Evolutionary conservation across 179 eudicot species (phyloP).

Genomic region (Spergularia azorica): DNA sequence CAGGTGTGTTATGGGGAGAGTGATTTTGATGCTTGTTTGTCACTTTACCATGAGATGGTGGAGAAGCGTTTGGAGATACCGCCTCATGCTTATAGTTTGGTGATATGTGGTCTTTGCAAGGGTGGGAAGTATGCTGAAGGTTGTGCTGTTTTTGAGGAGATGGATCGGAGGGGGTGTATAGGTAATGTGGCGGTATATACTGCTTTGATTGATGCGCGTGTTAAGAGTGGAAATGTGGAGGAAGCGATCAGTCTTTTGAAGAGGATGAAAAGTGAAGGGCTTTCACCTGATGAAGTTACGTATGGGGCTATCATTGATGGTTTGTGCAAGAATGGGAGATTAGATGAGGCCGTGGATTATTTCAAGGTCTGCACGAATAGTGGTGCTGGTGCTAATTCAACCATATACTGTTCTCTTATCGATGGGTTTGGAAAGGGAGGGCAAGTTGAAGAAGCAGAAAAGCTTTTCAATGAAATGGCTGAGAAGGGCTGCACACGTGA

Average conservation of each 20-base stretch:
- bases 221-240: conserved; percentile 63
- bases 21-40: conserved; percentile 62
- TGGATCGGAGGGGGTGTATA: conserved; percentile 62
- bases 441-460: conserved; percentile 71
- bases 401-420: conserved; percentile 75
- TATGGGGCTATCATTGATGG: conserved; percentile 85
- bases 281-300: conserved; percentile 78
- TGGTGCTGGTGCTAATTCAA: conserved; percentile 55
- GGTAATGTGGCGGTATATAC: conserved; percentile 83
- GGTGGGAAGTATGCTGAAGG: conserved; percentile 69
- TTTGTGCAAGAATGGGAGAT: conserved; percentile 71
- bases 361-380: conserved; percentile 51
- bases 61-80: conserved; percentile 76
- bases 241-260: conserved; percentile 63
- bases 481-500: conserved; percentile 75
- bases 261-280: conserved; percentile 69
- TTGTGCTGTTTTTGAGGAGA: conserved; percentile 59
- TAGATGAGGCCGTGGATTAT: conserved; percentile 77
- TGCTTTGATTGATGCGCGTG: conserved; percentile 70
- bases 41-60: conserved; percentile 79
- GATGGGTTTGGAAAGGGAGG: conserved; percentile 90
- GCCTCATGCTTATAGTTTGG: conserved; percentile 86
- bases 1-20: conserved; percentile 69
- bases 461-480: conserved; percentile 77
- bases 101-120: conserved; percentile 90